phyloP scores from a whole-genome alignment of 1,139 yeast genomes.

The Sugiyamaella japonica region DNA sequence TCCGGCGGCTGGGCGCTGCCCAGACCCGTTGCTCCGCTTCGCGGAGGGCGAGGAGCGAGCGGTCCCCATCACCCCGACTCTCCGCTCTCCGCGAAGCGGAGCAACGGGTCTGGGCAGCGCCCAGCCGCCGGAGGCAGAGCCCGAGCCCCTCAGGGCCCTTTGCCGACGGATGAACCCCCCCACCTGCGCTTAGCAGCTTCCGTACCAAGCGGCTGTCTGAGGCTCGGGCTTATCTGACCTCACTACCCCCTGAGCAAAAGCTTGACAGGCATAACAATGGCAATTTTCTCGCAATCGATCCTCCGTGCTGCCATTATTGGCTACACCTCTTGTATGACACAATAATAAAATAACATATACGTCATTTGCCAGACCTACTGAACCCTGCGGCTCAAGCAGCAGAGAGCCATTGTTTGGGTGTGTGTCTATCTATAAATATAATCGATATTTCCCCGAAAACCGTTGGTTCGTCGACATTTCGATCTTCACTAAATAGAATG shows the following conservation, averaged over 20 bases:
- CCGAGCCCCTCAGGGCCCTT: too few relatives aligned
- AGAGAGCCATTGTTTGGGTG: not conserved
- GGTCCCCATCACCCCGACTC: too few relatives aligned
- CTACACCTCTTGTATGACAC: too few relatives aligned
- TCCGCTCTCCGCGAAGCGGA: too few relatives aligned
- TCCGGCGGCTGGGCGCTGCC: not conserved
- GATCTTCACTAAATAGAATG: constrained; percentile 17
- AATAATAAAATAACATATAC: too few relatives aligned
- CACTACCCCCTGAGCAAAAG: not conserved
- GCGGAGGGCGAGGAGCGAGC: too few relatives aligned
- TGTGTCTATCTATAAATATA: not conserved
- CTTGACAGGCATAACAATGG: not conserved
- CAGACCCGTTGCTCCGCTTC: not conserved
- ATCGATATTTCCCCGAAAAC: not conserved
- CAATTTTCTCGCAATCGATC: too few relatives aligned
- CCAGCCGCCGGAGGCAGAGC: too few relatives aligned
- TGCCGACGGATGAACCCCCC: not conserved
- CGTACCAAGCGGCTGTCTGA: not conserved
- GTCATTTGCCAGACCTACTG: not conserved
- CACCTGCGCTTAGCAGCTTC: not conserved
- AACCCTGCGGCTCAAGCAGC: not conserved
- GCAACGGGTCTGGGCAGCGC: not conserved
- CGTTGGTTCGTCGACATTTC: not conserved
- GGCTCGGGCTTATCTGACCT: not conserved
- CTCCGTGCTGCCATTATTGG: too few relatives aligned